Conservation (phyloP, 2,329 filamentous ascomycete genomes). For the Periconia sp. region DNA sequence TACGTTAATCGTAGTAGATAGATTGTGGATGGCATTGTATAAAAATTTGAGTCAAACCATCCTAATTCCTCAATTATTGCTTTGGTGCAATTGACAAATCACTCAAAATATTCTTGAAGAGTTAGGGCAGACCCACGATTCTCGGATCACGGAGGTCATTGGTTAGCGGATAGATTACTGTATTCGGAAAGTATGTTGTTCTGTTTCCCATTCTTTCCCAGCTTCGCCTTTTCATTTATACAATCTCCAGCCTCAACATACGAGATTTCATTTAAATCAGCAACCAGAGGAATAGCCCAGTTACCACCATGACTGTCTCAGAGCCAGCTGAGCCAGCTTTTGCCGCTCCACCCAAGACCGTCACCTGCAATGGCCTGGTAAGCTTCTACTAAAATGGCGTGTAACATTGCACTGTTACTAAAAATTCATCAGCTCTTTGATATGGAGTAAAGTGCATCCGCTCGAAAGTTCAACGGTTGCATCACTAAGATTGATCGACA, state of each 20-base stretch:
- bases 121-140: neutral
- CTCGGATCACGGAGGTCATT: neutral
- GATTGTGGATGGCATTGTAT: no score
- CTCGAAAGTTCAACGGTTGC: neutral
- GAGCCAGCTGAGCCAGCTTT: slow-evolving; percentile 41
- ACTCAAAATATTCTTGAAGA: no score
- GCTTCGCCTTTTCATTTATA: slow-evolving; percentile 1
- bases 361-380: slow-evolving; percentile 49
- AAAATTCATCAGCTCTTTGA: slow-evolving; percentile 34
- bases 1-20: no score
- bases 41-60: no score
- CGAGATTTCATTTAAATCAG: neutral
- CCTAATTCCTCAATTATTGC: no score
- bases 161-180: slow-evolving; percentile 18
- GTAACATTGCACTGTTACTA: slow-evolving; percentile 7
- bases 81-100: no score
- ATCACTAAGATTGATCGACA: slow-evolving; percentile 13
- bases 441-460: slow-evolving; percentile 29
- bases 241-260: neutral
- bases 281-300: no score
- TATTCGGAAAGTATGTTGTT: slow-evolving; percentile 9
- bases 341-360: slow-evolving; percentile 43
- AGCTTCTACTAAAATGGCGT: slow-evolving; percentile 9
- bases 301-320: slow-evolving; percentile 30
- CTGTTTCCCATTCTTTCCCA: neutral